Evolutionary conservation across 1,284 basidiomycete genomes (phyloP).

Genomic region (Xerocomus amazonicus): DNA sequence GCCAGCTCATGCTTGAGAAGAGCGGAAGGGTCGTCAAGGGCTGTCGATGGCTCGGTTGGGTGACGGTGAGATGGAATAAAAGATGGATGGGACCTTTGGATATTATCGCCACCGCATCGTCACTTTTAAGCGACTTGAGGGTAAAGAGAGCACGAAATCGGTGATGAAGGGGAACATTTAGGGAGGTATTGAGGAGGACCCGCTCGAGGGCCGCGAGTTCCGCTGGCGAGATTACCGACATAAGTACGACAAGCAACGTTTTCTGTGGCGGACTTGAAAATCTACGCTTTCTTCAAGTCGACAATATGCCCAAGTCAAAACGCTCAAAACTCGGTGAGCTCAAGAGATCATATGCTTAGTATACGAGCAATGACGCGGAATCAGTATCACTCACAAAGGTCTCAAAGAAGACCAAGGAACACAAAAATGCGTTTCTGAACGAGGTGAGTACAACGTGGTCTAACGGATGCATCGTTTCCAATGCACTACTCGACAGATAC

Average conservation of each 20-base stretch:
- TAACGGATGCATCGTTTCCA: slow-evolving; percentile 4
- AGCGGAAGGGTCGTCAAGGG: slow-evolving; percentile 84
- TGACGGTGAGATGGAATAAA: background rate
- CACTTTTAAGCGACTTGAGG: slow-evolving; percentile 81
- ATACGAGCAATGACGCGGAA: slow-evolving; percentile 14
- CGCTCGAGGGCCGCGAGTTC: slow-evolving; percentile 60
- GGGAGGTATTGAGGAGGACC: slow-evolving; percentile 73
- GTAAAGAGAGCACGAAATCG: slow-evolving; percentile 94
- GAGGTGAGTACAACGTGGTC: slow-evolving; percentile 52
- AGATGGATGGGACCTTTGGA: slow-evolving; percentile 59
- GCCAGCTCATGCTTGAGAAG: slow-evolving; percentile 97
- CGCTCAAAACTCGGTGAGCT: slow-evolving; percentile 75
- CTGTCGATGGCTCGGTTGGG: slow-evolving; percentile 39
- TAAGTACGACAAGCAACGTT: slow-evolving; percentile 14
- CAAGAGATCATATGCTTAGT: background rate
- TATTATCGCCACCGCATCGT: slow-evolving; percentile 82
- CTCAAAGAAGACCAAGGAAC: slow-evolving; percentile 74
- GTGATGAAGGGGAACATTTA: slow-evolving; percentile 78
- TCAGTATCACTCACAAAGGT: slow-evolving; percentile 78
- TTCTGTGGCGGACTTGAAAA: slow-evolving; percentile 35
- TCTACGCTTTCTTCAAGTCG: slow-evolving; percentile 8
- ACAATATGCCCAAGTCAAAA: slow-evolving; percentile 82
- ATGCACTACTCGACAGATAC: slow-evolving; percentile 48
- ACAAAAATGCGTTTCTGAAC: slow-evolving; percentile 82
- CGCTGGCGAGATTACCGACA: slow-evolving; percentile 32